A percentile compares a stretch with the other conserved stretches of the same genome.
Evolutionary conservation across 805 yeast genomes (phyloP).

Genomic region (Cyberlindnera maritima): DNA sequence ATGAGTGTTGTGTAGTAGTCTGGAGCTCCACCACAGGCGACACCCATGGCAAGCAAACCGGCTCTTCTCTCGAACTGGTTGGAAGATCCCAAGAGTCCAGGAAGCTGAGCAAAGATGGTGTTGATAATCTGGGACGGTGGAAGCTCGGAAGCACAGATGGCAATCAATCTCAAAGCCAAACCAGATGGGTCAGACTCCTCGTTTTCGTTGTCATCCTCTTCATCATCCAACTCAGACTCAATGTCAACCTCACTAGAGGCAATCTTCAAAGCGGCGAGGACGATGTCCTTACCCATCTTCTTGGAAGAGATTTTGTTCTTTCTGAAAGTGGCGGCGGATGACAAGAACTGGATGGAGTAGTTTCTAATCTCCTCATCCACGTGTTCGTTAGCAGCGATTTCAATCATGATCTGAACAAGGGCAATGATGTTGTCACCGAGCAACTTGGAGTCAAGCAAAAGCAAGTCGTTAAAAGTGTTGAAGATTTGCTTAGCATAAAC

Average conservation of each 20-base stretch:
- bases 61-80: conserved; percentile 84
- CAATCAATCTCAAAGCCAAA: conserved; percentile 76
- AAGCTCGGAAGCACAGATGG: conserved; percentile 73
- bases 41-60: conserved; percentile 76
- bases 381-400: conserved; percentile 62
- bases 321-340: conserved; percentile 74
- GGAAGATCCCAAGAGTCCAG: conserved; percentile 54
- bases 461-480: conserved; percentile 78
- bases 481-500: conserved; percentile 73
- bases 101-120: conserved; percentile 68
- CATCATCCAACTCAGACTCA: conserved; percentile 69
- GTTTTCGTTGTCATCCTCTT: conserved; percentile 88
- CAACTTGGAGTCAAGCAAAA: conserved; percentile 72
- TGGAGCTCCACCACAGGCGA: conserved; percentile 89
- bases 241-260: conserved; percentile 82
- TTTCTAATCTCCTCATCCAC: conserved; percentile 80
- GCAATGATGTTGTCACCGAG: conserved; percentile 72
- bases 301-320: conserved; percentile 75
- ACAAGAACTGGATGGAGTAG: conserved; percentile 80
- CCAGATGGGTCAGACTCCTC: conserved; percentile 82
- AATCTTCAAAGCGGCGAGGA: conserved; percentile 69
- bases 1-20: conserved; percentile 81
- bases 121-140: conserved; percentile 91
- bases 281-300: conserved; percentile 80
- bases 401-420: conserved; percentile 70